phyloP scores from a whole-genome alignment of 1,139 yeast genomes.

The Pichia norvegensis region DNA sequence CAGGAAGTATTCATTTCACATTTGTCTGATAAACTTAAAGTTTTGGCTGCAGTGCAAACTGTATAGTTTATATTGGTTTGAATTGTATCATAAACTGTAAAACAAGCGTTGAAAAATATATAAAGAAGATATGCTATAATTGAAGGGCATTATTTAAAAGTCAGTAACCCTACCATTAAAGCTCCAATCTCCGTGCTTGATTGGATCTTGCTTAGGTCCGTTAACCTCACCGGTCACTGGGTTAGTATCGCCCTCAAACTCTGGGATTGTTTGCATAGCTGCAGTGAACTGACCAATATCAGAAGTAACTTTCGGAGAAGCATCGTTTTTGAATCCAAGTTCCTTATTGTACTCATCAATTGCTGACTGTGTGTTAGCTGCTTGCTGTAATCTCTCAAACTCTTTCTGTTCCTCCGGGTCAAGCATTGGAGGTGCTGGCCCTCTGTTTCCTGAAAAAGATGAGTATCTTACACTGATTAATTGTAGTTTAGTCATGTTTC shows the following conservation, averaged over 20 bases:
- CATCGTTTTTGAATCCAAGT: slow-evolving; percentile 34
- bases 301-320: slow-evolving; percentile 33
- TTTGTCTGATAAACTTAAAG: slow-evolving; percentile 13
- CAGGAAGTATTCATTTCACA: slow-evolving; percentile 15
- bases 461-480: slow-evolving; percentile 1
- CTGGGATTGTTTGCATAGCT: slow-evolving; percentile 74
- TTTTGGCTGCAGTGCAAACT: too few species aligned
- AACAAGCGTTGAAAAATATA: background rate
- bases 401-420: slow-evolving; percentile 88
- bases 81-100: background rate
- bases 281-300: slow-evolving; percentile 64
- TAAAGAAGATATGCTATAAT: background rate
- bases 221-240: slow-evolving; percentile 94
- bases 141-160: slow-evolving; percentile 37
- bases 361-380: slow-evolving; percentile 75
- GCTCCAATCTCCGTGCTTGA: slow-evolving; percentile 88
- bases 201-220: slow-evolving; percentile 98
- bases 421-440: slow-evolving; percentile 77
- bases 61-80: background rate
- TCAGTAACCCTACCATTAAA: slow-evolving; percentile 96
- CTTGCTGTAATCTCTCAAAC: slow-evolving; percentile 74
- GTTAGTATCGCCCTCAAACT: slow-evolving; percentile 89
- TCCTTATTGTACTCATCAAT: slow-evolving; percentile 65
- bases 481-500: background rate
- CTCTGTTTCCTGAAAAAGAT: slow-evolving; percentile 17